Evolutionary conservation across 495 filamentous ascomycete species (phyloP), one percentile per base, ranked within the genome.

Genomic region (Penicillium waksmanii): DNA sequence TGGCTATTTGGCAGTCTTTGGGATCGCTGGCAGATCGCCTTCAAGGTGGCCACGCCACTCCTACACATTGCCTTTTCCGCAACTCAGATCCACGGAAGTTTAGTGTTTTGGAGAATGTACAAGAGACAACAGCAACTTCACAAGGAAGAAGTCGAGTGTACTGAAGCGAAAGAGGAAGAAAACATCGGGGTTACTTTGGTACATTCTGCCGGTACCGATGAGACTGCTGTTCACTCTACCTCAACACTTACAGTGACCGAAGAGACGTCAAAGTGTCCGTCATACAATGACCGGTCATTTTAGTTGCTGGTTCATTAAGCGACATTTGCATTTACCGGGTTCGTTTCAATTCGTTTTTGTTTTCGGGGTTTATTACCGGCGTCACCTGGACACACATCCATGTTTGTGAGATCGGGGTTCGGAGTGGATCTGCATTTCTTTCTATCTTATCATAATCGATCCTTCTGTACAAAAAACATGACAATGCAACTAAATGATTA

Each of bases 61-160:
- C 61, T 82, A n/a, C 79, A 82, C 57, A 36, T 73, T 15, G 71
- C 77, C 0, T 82, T 82, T 51, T 70, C 72, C 0, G 71, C 74
- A 0, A 72, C 76, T 3, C 79, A 82, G 61, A 51, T 82, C 7
- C 78, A 79, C 59, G 80, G 80, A 2, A 78, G 65, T 31, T 51
- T 71, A 19, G 76, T 79, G 5, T 79, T 81, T 35, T 81, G 72
- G 63, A 56, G 57, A 13, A 78, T 81, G 77, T 78, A 73, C 51
- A 64, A 57, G 33, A 66, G 55, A 53, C 77, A 80, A 57, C 36
- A 66, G 19, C 23, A 47, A 10, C 50, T 70, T 1, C n/a, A 77
- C 6, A 58, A 52, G 17, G 61, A 69, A 5, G 56, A 52, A 13
- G 36, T 59, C 81, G 92, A 56, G 73, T 91, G 31, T 77, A 90